phyloP scores from a whole-genome alignment of 768 basidiomycete species.

The Pholiota molesta region DNA sequence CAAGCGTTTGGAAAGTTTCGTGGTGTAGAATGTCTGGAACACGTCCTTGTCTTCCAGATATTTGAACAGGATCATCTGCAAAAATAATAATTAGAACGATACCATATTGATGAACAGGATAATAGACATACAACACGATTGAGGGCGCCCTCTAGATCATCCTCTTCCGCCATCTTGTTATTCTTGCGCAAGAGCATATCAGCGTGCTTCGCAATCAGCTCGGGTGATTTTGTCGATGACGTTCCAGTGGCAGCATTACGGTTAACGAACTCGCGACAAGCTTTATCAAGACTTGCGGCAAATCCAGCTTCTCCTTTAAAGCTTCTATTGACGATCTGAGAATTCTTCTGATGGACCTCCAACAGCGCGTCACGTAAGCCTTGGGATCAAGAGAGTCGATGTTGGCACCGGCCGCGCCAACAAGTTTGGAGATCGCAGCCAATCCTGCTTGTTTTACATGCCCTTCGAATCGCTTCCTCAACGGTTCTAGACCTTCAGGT shows the following conservation, averaged over 20 bases:
- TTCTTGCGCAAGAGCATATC: constrained; percentile 92
- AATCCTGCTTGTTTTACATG: constrained; percentile 95
- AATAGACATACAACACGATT: constrained; percentile 80
- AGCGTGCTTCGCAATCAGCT: constrained; percentile 92
- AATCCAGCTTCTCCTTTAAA: constrained; percentile 97
- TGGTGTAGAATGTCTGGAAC: constrained; percentile 98
- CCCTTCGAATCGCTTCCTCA: constrained; percentile 92
- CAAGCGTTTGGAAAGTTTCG: constrained; percentile 92
- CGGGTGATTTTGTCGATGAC: constrained; percentile 90
- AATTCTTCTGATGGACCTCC: constrained; percentile 93
- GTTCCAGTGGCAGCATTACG: constrained; percentile 89
- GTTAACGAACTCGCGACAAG: constrained; percentile 96
- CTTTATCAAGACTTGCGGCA: constrained; percentile 94
- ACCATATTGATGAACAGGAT: constrained; percentile 33
- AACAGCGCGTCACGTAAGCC: constrained; percentile 94
- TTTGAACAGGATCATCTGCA: constrained; percentile 97
- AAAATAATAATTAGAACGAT: constrained; percentile 27
- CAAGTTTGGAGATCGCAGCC: constrained; percentile 78
- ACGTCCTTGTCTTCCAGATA: constrained; percentile 99
- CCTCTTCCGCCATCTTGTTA: constrained; percentile 96
- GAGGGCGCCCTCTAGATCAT: constrained; percentile 88
- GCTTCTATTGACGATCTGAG: constrained; percentile 86
- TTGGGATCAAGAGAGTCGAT: constrained; percentile 88
- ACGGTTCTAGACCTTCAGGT: constrained; percentile 87
- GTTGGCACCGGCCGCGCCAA: constrained; percentile 61